Conservation (phyloP, 805 yeast species). For the Hanseniaspora lachancei region DNA sequence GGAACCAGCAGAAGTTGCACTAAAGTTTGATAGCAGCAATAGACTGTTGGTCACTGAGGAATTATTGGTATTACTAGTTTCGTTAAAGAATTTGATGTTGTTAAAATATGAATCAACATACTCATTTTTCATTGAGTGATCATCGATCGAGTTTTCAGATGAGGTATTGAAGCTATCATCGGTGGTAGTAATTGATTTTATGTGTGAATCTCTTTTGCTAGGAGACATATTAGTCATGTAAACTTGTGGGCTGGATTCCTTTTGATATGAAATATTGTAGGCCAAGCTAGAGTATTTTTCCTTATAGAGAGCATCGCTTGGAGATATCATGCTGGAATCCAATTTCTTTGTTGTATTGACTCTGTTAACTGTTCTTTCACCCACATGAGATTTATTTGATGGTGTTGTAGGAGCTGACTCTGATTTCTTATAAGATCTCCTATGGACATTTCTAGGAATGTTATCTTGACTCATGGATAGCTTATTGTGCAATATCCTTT, state of each 20-base stretch:
- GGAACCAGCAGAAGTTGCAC: conserved; percentile 86
- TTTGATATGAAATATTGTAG: conserved; percentile 4
- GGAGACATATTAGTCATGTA: not conserved
- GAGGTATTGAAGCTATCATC: conserved; percentile 5
- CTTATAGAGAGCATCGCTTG: not conserved
- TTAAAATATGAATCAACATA: conserved; percentile 24
- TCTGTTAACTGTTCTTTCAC: conserved; percentile 5
- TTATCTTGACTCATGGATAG: not conserved
- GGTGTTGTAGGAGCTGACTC: conserved; percentile 9
- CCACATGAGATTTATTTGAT: not conserved
- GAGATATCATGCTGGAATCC: not conserved
- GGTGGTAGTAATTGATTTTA: conserved; percentile 13
- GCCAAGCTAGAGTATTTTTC: conserved; percentile 5
- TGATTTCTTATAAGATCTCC: not conserved
- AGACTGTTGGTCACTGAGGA: conserved; percentile 29
- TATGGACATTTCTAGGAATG: not conserved
- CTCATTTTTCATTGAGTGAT: not conserved
- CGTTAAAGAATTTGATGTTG: conserved; percentile 35
- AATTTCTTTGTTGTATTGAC: not conserved
- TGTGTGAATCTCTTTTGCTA: conserved; percentile 3
- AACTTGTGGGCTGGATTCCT: not conserved
- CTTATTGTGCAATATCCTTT: not conserved
- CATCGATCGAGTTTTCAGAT: conserved; percentile 1
- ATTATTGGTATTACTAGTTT: conserved; percentile 30
- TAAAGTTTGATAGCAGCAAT: conserved; percentile 46